These are phyloP conservation scores for Salvia sclarea DNA, from an alignment of 305 asterid genomes.

Conservation along the genomic window DNA sequence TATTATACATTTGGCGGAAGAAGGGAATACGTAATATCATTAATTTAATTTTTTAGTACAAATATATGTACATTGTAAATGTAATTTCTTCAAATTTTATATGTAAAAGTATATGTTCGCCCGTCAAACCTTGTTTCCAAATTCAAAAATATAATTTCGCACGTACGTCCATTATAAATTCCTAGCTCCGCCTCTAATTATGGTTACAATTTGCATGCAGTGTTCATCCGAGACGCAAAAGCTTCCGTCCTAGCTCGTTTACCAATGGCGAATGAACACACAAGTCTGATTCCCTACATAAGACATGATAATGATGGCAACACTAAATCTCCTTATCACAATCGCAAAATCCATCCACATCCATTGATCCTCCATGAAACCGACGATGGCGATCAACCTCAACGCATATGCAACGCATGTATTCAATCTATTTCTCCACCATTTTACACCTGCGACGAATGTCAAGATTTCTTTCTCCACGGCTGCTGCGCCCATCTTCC, in stretches of 20 bases:
- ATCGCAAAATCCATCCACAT: not conserved
- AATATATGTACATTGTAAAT: no score
- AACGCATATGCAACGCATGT: slow-evolving; percentile 8
- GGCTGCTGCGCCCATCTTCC: not conserved
- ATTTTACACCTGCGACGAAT: not conserved
- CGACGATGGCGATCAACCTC: not conserved
- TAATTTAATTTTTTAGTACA: no score
- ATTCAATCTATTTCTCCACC: not conserved
- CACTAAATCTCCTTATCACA: not conserved
- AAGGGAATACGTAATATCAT: no score
- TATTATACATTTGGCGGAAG: no score
- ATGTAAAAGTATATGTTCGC: no score
- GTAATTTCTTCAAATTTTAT: no score
- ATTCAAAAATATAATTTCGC: no score
- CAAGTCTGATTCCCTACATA: not conserved
- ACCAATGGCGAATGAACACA: not conserved
- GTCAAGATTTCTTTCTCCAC: slow-evolving; percentile 16
- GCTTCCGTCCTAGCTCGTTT: not conserved
- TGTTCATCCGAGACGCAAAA: slow-evolving; percentile 3
- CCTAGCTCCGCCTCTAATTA: no score
- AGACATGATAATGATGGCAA: not conserved
- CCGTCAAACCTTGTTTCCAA: no score
- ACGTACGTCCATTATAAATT: no score
- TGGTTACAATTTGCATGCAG: no score
- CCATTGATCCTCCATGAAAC: not conserved